These are phyloP conservation scores for Amaranthus hypochondriacus DNA, from an alignment of 148 eudicot genomes.

Conservation along the genomic window DNA sequence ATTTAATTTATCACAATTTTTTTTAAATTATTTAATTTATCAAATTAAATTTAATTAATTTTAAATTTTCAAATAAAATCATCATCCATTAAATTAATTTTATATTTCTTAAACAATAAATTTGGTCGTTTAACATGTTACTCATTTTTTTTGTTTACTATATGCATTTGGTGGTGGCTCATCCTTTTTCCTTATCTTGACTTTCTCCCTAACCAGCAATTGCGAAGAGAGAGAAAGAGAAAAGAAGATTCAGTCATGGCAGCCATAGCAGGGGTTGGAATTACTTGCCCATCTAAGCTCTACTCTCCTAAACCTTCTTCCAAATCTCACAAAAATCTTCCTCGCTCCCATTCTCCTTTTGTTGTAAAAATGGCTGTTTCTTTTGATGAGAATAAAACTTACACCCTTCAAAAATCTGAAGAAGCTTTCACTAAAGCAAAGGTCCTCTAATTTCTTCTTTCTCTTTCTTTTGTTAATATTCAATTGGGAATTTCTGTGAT, in stretches of 20 bases:
- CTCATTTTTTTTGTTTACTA: no score
- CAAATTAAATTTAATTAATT: no score
- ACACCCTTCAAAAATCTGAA: conserved; percentile 72
- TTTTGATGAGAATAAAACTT: conserved; percentile 59
- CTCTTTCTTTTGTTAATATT: not conserved
- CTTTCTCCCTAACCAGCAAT: not conserved
- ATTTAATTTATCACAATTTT: no score
- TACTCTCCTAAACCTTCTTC: not conserved
- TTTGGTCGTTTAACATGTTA: no score
- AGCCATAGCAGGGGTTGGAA: conserved; percentile 30
- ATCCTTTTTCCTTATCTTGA: conserved; percentile 7
- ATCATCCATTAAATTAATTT: no score
- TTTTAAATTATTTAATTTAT: no score
- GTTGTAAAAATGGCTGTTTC: conserved; percentile 59
- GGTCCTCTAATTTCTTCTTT: conserved; percentile 29
- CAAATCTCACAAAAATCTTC: conserved; percentile 9
- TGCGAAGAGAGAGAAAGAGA: conserved; percentile 2
- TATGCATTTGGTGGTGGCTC: not conserved
- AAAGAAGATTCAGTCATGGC: conserved; percentile 21
- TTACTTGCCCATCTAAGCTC: conserved; percentile 37
- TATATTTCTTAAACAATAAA: no score
- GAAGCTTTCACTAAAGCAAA: conserved; percentile 80
- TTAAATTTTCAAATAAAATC: no score
- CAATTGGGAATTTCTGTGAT: not conserved
- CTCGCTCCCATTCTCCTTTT: conserved; percentile 21